phyloP scores from a whole-genome alignment of 2,329 filamentous ascomycete species.

The Orbilia blumenaviensis region DNA sequence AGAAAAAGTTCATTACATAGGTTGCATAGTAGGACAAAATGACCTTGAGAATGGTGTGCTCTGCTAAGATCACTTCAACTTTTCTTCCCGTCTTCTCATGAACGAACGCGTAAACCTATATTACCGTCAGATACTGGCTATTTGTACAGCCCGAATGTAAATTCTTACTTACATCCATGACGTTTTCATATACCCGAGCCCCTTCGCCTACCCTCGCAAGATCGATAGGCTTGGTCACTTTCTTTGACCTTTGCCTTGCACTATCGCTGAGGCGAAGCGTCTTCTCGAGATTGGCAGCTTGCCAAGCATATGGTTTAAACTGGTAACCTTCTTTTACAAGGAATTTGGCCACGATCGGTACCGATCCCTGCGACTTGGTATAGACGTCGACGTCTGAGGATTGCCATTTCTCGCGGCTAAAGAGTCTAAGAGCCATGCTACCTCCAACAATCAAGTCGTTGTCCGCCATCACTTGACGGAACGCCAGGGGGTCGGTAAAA shows the following conservation, averaged over 20 bases:
- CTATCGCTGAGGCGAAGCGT: neutral
- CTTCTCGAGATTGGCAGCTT: neutral
- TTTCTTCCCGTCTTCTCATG: neutral
- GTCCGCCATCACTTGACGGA: slow-evolving; percentile 16
- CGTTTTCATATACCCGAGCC: neutral
- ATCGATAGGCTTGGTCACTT: no score
- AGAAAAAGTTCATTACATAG: slow-evolving; percentile 21
- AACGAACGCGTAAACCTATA: neutral
- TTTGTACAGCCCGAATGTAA: no score
- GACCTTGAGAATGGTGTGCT: neutral
- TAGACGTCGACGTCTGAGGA: slow-evolving; percentile 13
- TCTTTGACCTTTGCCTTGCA: neutral
- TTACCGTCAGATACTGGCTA: neutral
- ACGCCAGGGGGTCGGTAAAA: neutral
- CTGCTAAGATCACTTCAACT: neutral
- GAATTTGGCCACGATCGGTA: neutral
- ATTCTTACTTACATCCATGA: neutral
- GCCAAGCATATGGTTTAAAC: slow-evolving; percentile 1
- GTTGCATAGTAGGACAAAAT: slow-evolving; percentile 24
- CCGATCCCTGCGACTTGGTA: neutral
- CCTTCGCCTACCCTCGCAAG: no score
- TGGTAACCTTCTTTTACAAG: neutral
- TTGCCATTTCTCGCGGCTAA: slow-evolving; percentile 7
- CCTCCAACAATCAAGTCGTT: slow-evolving; percentile 13
- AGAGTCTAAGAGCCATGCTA: slow-evolving; percentile 9